Evolutionary conservation across 257 asterid species (phyloP).

Genomic region (Solanum paucissectum): DNA sequence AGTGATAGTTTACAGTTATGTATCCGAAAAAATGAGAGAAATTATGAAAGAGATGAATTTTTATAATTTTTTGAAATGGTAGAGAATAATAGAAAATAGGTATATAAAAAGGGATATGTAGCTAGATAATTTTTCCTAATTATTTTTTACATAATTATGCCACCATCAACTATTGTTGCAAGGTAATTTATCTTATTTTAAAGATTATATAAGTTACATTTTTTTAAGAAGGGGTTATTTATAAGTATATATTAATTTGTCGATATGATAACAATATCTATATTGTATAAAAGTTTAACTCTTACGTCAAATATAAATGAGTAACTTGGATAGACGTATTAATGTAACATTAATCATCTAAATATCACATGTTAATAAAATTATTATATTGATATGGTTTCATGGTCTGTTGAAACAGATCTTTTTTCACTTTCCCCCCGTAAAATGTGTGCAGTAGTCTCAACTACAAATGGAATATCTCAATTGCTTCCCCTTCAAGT

Average conservation of each 20-base stretch:
- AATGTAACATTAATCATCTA: neutral
- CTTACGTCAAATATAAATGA: neutral
- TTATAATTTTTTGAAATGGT: too few relatives aligned
- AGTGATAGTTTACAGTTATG: neutral
- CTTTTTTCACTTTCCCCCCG: neutral
- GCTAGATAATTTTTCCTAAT: neutral
- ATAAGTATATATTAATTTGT: neutral
- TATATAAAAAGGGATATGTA: too few relatives aligned
- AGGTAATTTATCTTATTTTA: neutral
- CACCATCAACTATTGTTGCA: neutral
- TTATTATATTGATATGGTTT: neutral
- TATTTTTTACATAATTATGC: neutral
- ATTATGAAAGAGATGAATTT: too few relatives aligned
- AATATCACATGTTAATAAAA: neutral
- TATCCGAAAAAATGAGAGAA: too few relatives aligned
- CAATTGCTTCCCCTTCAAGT: neutral
- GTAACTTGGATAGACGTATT: neutral
- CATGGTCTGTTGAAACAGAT: neutral
- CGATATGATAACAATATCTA: neutral
- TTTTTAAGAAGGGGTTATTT: neutral
- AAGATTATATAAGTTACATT: neutral
- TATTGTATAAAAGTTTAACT: neutral
- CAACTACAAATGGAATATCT: neutral
- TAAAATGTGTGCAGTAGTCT: neutral
- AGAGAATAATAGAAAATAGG: neutral